Evolutionary conservation across 2,329 filamentous ascomycete species (phyloP).

Genomic region (Aspergillus sp.): DNA sequence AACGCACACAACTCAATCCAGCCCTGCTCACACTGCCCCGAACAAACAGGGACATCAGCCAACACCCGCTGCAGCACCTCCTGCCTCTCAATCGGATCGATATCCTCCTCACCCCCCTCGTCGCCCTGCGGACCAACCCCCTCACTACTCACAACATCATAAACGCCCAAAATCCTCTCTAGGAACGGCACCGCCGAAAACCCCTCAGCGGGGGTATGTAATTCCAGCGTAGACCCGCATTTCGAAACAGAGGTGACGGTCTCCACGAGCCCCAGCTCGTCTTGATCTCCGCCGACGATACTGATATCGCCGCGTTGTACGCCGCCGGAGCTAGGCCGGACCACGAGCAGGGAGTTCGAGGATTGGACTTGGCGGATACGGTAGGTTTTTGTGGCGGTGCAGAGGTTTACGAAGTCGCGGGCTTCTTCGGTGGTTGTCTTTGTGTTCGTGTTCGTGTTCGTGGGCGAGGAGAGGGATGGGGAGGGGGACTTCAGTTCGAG

Average conservation of each 20-base stretch:
- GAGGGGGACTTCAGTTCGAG: constrained; percentile 45
- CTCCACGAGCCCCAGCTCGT: constrained; percentile 27
- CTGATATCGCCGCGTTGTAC: constrained; percentile 29
- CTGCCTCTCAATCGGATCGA: constrained; percentile 24
- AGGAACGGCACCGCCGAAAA: constrained; percentile 32
- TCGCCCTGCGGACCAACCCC: neutral
- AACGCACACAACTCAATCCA: constrained; percentile 57
- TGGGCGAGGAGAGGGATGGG: constrained; percentile 17
- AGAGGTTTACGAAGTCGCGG: constrained; percentile 55
- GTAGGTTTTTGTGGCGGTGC: constrained; percentile 58
- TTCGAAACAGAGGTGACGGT: constrained; percentile 44
- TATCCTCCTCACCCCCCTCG: constrained; percentile 9
- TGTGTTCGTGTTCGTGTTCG: neutral
- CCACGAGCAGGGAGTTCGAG: constrained; percentile 62
- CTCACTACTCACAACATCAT: constrained; percentile 23
- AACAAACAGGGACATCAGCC: constrained; percentile 53
- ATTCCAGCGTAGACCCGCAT: constrained; percentile 47
- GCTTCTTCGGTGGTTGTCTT: constrained; percentile 18
- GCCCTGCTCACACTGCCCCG: constrained; percentile 49
- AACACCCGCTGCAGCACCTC: constrained; percentile 44
- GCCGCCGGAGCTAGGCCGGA: constrained; percentile 43
- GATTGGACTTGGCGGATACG: constrained; percentile 64
- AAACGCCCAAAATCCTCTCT: constrained; percentile 30
- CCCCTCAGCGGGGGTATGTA: constrained; percentile 36
- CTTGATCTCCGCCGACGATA: constrained; percentile 19